Evolutionary conservation across 805 yeast genomes (phyloP).

Genomic region (Kodamaea lidongshanica): DNA sequence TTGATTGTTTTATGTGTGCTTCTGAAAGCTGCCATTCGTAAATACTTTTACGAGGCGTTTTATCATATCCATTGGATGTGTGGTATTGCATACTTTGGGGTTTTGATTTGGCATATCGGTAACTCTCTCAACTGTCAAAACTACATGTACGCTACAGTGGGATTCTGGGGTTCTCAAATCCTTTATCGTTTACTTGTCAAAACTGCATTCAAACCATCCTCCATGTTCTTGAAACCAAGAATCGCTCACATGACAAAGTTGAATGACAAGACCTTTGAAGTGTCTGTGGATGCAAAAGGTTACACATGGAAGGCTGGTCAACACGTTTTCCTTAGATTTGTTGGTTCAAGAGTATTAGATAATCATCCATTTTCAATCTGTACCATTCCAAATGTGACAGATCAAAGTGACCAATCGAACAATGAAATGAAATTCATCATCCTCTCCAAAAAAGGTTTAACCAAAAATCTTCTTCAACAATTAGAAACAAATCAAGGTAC

Average conservation of each 20-base stretch:
- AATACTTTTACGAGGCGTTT: constrained; percentile 41
- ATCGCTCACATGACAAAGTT: constrained; percentile 25
- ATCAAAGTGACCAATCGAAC: constrained; percentile 11
- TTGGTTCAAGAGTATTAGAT: constrained; percentile 40
- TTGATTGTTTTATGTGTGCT: constrained; percentile 38
- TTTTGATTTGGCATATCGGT: constrained; percentile 41
- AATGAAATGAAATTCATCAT: constrained; percentile 39
- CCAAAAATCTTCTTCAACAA: constrained; percentile 27
- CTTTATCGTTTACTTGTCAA: constrained; percentile 41
- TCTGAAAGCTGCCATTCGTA: constrained; percentile 38
- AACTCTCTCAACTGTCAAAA: constrained; percentile 29
- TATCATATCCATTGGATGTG: constrained; percentile 49
- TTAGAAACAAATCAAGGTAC: constrained; percentile 22
- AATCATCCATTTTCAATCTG: constrained; percentile 54
- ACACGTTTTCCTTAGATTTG: constrained; percentile 45
- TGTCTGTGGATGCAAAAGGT: constrained; percentile 32
- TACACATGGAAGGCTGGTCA: constrained; percentile 50
- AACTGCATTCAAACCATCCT: constrained; percentile 41
- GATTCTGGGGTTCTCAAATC: constrained; percentile 46
- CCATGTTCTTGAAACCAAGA: constrained; percentile 34
- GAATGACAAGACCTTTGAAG: constrained; percentile 22
- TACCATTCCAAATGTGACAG: constrained; percentile 16
- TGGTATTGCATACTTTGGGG: constrained; percentile 44
- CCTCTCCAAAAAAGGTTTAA: constrained; percentile 43
- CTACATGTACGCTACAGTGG: constrained; percentile 47